Percentiles rank a stretch among this genome's conserved stretches.
phyloP scores from a whole-genome alignment of 1,284 basidiomycete genomes.

The Pseudomicrostroma phylloplanum region DNA sequence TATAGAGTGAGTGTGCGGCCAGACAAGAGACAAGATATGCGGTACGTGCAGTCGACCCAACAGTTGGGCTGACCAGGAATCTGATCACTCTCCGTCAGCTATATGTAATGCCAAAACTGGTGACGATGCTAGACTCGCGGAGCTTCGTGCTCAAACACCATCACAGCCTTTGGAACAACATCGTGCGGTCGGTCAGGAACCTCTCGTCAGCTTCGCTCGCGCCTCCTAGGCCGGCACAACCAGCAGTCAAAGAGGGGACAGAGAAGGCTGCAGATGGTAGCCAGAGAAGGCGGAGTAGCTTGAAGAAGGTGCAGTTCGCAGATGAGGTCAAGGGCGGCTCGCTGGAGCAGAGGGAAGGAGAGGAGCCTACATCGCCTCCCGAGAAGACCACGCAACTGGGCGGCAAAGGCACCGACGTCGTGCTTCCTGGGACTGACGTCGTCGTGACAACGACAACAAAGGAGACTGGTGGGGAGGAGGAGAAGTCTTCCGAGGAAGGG shows the following conservation, averaged over 20 bases:
- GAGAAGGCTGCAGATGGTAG: neutral
- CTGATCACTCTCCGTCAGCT: constrained; percentile 1
- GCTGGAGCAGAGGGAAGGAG: neutral
- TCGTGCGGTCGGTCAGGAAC: constrained; percentile 18
- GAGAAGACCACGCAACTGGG: neutral
- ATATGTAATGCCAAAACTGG: constrained; percentile 37
- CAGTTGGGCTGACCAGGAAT: neutral
- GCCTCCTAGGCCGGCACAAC: neutral
- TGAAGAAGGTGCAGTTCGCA: constrained; percentile 36
- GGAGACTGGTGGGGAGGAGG: neutral
- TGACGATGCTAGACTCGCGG: constrained; percentile 33
- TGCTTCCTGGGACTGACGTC: neutral
- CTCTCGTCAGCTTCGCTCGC: constrained; percentile 17
- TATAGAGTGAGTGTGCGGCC: constrained; percentile 26
- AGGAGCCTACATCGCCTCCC: neutral
- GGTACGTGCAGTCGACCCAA: too few relatives aligned
- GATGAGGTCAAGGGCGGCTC: constrained; percentile 20
- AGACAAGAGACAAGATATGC: too few relatives aligned
- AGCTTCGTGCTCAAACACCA: constrained; percentile 34
- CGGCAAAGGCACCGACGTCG: neutral
- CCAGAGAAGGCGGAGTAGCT: constrained; percentile 9
- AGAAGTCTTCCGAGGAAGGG: neutral
- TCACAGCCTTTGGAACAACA: constrained; percentile 25
- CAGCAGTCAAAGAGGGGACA: neutral
- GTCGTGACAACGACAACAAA: constrained; percentile 3